These are phyloP conservation scores for Eucommia ulmoides DNA, from an alignment of 257 asterid genomes.

Conservation along the genomic window DNA sequence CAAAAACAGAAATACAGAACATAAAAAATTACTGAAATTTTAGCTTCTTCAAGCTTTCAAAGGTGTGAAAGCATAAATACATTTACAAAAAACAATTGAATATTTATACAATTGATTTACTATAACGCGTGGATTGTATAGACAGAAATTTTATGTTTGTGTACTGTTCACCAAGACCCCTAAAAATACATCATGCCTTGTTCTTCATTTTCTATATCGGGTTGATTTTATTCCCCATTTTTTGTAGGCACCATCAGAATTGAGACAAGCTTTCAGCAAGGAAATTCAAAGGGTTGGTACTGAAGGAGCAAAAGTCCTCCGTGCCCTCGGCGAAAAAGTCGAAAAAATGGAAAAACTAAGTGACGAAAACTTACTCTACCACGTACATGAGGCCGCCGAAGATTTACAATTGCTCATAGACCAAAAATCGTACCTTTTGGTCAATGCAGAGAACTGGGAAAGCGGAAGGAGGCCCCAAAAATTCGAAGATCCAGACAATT, in stretches of 20 bases:
- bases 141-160: too few species aligned
- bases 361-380: constrained; percentile 44
- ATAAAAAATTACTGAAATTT: too few species aligned
- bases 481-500: constrained; percentile 23
- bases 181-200: too few species aligned
- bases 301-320: constrained; percentile 76
- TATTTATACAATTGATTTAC: too few species aligned
- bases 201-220: too few species aligned
- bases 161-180: too few species aligned
- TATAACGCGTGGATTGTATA: too few species aligned
- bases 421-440: constrained; percentile 74
- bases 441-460: constrained; percentile 79
- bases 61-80: too few species aligned
- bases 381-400: constrained; percentile 89
- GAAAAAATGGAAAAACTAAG: constrained; percentile 85
- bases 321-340: constrained; percentile 64
- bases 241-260: constrained; percentile 66
- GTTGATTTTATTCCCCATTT: neutral
- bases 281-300: constrained; percentile 66
- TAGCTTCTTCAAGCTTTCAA: too few species aligned
- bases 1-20: too few species aligned
- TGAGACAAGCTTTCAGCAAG: constrained; percentile 55
- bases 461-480: constrained; percentile 38
- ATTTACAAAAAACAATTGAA: too few species aligned
- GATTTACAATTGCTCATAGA: constrained; percentile 70